Percentiles rank a stretch among this genome's conserved stretches.
These are phyloP conservation scores for Fusarium torulosum DNA, from an alignment of 2,329 filamentous ascomycete genomes.

Conservation along the genomic window DNA sequence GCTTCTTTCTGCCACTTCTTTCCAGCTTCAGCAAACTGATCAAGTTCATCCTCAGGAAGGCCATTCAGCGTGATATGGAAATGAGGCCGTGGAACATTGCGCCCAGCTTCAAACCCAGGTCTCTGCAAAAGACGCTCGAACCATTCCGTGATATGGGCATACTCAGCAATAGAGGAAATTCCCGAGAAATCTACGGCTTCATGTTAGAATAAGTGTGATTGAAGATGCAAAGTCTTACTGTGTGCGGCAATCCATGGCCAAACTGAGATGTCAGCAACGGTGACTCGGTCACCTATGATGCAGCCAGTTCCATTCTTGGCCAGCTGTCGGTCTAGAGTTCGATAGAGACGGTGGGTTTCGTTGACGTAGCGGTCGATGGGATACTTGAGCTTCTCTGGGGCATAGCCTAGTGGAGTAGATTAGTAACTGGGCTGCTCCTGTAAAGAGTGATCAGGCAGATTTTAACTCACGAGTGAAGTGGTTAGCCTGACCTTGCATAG, in stretches of 20 bases:
- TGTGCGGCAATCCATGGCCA: constrained; percentile 79
- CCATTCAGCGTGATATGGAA: constrained; percentile 65
- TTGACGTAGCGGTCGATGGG: constrained; percentile 76
- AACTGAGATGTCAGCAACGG: constrained; percentile 81
- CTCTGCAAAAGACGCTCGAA: constrained; percentile 75
- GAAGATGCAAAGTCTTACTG: constrained; percentile 50
- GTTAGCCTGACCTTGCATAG: constrained; percentile 85
- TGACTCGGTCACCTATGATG: constrained; percentile 75
- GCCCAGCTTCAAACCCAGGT: constrained; percentile 79
- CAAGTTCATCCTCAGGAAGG: constrained; percentile 64
- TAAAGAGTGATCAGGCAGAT: constrained; percentile 26
- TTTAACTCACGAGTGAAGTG: constrained; percentile 74
- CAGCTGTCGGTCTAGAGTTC: constrained; percentile 76
- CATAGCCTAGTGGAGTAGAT: neutral
- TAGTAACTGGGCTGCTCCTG: neutral
- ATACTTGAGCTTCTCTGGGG: neutral
- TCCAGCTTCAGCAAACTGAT: constrained; percentile 53
- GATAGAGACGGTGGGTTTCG: constrained; percentile 85
- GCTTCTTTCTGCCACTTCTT: constrained; percentile 4
- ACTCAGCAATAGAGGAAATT: constrained; percentile 72
- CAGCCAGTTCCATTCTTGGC: constrained; percentile 66
- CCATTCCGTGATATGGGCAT: constrained; percentile 82
- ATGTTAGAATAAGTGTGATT: neutral
- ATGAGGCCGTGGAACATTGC: constrained; percentile 76
- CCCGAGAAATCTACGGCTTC: constrained; percentile 3